Evolutionary conservation across 257 asterid species (phyloP).

Genomic region (Solanum lycopersicoides): DNA sequence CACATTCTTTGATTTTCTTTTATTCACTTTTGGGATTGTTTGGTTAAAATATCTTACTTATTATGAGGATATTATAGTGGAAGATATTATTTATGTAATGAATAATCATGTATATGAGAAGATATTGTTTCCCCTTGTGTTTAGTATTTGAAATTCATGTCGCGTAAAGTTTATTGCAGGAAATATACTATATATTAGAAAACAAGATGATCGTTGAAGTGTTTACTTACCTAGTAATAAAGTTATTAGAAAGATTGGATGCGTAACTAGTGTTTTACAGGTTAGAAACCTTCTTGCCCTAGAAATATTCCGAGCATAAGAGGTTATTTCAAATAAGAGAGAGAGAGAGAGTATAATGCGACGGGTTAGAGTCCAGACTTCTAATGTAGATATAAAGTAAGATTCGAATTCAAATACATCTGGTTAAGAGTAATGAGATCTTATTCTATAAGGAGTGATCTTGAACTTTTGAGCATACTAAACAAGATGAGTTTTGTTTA

Average conservation of each 20-base stretch:
- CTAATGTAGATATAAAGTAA: no score
- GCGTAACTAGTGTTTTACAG: no score
- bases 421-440: accelerated
- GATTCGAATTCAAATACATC: no score
- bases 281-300: no score
- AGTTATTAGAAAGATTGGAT: no score
- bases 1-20: not conserved
- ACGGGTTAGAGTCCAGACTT: no score
- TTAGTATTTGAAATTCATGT: not conserved
- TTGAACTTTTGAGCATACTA: not conserved
- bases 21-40: not conserved
- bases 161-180: not conserved
- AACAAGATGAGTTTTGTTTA: not conserved
- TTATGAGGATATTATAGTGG: not conserved
- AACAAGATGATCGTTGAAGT: no score
- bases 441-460: no score
- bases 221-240: no score
- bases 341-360: no score
- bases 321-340: no score
- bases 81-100: not conserved
- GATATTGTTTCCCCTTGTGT: not conserved
- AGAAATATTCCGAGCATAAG: no score
- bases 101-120: not conserved
- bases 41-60: not conserved
- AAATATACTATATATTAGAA: not conserved